Evolutionary conservation across 352 stramenopile species (phyloP).

Genomic region (Thraustochytrium striatum): DNA sequence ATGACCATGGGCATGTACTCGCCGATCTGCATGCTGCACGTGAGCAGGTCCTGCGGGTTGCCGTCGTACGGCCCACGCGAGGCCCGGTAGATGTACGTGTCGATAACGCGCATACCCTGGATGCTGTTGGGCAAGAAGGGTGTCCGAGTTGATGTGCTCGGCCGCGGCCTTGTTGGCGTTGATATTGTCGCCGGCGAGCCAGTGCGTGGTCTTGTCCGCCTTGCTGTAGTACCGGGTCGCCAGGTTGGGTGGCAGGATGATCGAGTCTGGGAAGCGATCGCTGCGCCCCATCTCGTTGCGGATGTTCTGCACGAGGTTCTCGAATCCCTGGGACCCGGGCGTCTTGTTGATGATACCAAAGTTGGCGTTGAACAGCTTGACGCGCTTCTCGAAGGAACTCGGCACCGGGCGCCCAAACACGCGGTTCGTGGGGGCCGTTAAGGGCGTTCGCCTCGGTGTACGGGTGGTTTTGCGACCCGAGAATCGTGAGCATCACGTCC

Average conservation of each 20-base stretch:
- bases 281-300: background rate
- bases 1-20: background rate
- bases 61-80: background rate
- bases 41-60: background rate
- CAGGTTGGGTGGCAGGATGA: background rate
- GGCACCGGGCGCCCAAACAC: background rate
- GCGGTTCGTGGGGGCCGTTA: background rate
- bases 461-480: background rate
- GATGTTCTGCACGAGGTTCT: background rate
- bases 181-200: background rate
- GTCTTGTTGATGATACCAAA: conserved; percentile 8
- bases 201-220: background rate
- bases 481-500: conserved; percentile 9
- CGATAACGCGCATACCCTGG: background rate
- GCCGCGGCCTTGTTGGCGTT: background rate
- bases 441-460: background rate
- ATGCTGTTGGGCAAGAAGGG: background rate
- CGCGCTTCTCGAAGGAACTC: background rate
- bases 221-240: background rate
- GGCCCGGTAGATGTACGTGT: background rate
- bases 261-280: background rate
- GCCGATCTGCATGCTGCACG: background rate
- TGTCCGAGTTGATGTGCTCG: background rate
- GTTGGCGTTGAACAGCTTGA: background rate
- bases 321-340: background rate